Base-by-base conservation (phyloP, 768 basidiomycete species). In the Leucosporidium yakuticum region DNA sequence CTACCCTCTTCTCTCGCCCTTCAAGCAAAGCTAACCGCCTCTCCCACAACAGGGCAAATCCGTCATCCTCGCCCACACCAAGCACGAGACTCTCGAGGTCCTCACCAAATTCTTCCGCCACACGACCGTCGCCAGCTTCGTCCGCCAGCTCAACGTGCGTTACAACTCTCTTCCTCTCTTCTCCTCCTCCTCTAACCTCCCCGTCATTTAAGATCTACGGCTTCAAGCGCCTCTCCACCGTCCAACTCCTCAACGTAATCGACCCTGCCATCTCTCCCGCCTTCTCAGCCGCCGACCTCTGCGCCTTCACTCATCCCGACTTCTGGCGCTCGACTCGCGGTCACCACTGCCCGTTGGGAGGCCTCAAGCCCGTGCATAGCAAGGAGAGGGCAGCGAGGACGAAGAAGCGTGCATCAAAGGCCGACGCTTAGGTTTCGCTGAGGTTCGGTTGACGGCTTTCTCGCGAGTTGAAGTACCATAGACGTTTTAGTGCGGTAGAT, bases 1-100 rank as follows among this genome's bases (percentile, higher is more conserved):
- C 51, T n/a, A 29, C 20, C 2, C 5, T 12, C 5, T 5, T 36
- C 34, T 36, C 34, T 36, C n/a, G 34, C 5, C 6, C 5, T 36
- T 36, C 12, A 36, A 5, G 12, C 34, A 36, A 12, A 36, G 34
- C 39, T 44, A 15, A 44, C 39, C 17, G 11, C 2, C 8, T 15
- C 39, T 44, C 39, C 39, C 2, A 44, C 39, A 3, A 15, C 27
- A 68, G 62, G 69, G 69, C 19, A 50, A 60, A 3, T n/a, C 61
- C 57, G 59, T 71, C 56, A 56, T 71, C 31, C 61, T 71, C 58
- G 70, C 70, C 11, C 70, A 71, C 58, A 60, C 67, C 29, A 68
- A 68, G 63, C 60, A 63, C 27, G 65, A 60, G 21, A 59, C 67
- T 9, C 70, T 71, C 34, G 61, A 65, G 20, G 65, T 71, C 58